A percentile compares a stretch with the other conserved stretches of the same genome.
Conservation (phyloP, 73 alveolate species). For the Urostyla sp. region DNA sequence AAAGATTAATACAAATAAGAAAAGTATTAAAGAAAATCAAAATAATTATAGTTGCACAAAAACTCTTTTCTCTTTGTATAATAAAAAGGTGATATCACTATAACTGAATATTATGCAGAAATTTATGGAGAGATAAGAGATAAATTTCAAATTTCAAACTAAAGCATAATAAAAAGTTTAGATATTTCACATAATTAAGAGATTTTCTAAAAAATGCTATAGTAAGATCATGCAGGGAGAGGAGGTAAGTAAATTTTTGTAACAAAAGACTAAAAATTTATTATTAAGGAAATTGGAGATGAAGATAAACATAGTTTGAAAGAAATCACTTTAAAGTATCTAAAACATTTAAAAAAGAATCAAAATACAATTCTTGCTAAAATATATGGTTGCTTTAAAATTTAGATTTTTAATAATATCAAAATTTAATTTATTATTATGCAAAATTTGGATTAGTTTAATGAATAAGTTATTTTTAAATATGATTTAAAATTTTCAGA, state of each 20-base stretch:
- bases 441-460: constrained; percentile 18
- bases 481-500: constrained; percentile 42
- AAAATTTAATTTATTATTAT: constrained; percentile 26
- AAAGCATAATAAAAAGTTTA: neutral
- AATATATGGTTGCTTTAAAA: constrained; percentile 13
- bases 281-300: constrained; percentile 28
- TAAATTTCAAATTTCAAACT: constrained; percentile 2
- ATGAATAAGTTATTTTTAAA: constrained; percentile 6
- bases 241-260: constrained; percentile 23
- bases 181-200: neutral
- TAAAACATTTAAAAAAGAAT: neutral
- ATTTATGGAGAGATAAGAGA: constrained; percentile 12
- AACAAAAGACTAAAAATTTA: constrained; percentile 29
- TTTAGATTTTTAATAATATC: constrained; percentile 5
- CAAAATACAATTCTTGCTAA: constrained; percentile 2
- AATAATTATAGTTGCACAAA: neutral
- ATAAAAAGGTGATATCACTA: neutral
- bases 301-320: neutral
- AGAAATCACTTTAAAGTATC: neutral
- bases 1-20: too few relatives aligned
- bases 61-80: neutral
- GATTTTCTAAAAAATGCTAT: neutral
- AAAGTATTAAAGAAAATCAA: too few relatives aligned
- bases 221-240: constrained; percentile 10
- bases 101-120: too few relatives aligned